A percentile compares a stretch with the other conserved stretches of the same genome.
phyloP scores from a whole-genome alignment of 2,329 filamentous ascomycete genomes.

The Trichophyton simii region DNA sequence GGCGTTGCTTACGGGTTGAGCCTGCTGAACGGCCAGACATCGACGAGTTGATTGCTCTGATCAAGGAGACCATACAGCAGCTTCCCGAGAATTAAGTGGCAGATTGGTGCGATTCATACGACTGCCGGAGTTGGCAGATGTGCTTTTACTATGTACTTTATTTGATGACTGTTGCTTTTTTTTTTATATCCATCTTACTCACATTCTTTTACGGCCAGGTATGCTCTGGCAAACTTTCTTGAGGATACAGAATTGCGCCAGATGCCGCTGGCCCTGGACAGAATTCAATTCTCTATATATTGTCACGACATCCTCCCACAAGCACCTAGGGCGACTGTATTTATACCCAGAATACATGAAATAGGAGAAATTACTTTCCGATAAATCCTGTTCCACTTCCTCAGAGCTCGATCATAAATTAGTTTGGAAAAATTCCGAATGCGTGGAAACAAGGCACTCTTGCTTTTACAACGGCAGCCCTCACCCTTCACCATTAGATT shows the following conservation, averaged over 20 bases:
- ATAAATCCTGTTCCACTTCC: too few species aligned
- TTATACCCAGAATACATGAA: too few species aligned
- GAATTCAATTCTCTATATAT: too few species aligned
- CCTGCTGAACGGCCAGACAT: slow-evolving; percentile 78
- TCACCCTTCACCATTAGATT: not conserved
- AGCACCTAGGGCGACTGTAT: too few species aligned
- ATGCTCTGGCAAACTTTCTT: too few species aligned
- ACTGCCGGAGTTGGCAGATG: not conserved
- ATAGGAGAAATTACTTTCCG: too few species aligned
- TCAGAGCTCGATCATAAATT: not conserved
- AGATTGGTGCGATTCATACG: not conserved
- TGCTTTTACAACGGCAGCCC: not conserved
- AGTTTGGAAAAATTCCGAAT: not conserved
- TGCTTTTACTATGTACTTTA: not conserved
- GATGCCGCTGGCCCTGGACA: too few species aligned
- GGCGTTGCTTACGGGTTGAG: slow-evolving; percentile 76
- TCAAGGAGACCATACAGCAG: slow-evolving; percentile 57
- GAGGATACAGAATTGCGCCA: too few species aligned
- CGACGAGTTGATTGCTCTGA: slow-evolving; percentile 64
- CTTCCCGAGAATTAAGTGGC: slow-evolving; percentile 9
- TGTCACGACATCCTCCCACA: too few species aligned
- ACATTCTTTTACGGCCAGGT: not conserved
- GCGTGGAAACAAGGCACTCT: too few species aligned
- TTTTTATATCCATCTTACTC: not conserved
- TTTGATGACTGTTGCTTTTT: not conserved